Evolutionary conservation across 306 rosid species (phyloP).

Genomic region (Dryas octopetala): DNA sequence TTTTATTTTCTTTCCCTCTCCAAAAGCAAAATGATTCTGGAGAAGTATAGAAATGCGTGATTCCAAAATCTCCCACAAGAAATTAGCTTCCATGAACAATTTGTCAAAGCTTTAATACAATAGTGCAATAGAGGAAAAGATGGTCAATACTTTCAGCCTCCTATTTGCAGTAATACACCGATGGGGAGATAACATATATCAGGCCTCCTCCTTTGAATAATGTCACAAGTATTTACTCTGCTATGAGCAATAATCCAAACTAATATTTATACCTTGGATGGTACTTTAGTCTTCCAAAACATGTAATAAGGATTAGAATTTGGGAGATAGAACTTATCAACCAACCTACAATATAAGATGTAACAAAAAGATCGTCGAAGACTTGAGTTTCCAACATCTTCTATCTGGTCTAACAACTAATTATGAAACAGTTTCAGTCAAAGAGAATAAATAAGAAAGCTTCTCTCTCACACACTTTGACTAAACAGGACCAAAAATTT

Average conservation of each 20-base stretch:
- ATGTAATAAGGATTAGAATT: not conserved
- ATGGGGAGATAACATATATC: too few relatives aligned
- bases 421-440: not conserved
- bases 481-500: not conserved
- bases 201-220: too few relatives aligned
- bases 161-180: too few relatives aligned
- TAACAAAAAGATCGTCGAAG: not conserved
- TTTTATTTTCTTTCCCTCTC: too few relatives aligned
- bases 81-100: not conserved
- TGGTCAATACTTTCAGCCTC: too few relatives aligned
- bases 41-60: not conserved
- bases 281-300: not conserved
- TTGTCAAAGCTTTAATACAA: not conserved
- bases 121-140: not conserved
- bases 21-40: not conserved
- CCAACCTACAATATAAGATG: not conserved
- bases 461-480: too few relatives aligned
- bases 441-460: not conserved
- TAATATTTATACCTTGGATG: not conserved
- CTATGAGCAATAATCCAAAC: not conserved
- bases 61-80: not conserved
- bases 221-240: too few relatives aligned
- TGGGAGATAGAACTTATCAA: not conserved
- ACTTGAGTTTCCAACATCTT: not conserved
- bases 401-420: not conserved